Conservation (phyloP, 257 asterid genomes). For the Solanum arcanum region DNA sequence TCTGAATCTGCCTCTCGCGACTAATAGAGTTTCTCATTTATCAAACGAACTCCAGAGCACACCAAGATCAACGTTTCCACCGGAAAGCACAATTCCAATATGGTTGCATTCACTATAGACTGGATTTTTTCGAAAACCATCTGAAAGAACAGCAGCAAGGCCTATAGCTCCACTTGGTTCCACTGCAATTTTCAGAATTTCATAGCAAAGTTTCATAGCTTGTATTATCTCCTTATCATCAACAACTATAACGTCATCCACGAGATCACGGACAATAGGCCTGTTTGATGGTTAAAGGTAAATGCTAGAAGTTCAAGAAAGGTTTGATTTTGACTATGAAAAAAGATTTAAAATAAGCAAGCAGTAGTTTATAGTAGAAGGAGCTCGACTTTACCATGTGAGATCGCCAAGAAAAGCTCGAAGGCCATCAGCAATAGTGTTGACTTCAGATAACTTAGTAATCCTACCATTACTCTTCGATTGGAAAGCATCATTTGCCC, state of each 20-base stretch:
- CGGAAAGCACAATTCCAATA: conserved; percentile 64
- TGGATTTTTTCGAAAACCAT: conserved; percentile 37
- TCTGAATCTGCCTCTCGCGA: not conserved
- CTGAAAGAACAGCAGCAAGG: conserved; percentile 71
- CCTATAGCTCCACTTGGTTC: conserved; percentile 97
- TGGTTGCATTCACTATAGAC: conserved; percentile 41
- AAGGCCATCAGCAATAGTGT: conserved; percentile 88
- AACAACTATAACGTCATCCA: conserved; percentile 57
- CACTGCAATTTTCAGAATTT: conserved; percentile 69
- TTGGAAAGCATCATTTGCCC: conserved; percentile 80
- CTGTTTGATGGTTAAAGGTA: conserved; percentile 18
- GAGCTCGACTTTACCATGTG: conserved; percentile 50
- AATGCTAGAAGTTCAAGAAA: not conserved
- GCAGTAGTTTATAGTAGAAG: not conserved
- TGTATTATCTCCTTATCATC: conserved; percentile 65
- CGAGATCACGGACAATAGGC: conserved; percentile 91
- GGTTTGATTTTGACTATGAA: not conserved
- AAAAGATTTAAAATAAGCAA: not conserved
- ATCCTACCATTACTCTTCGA: conserved; percentile 56
- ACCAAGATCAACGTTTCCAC: conserved; percentile 82
- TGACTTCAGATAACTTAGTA: conserved; percentile 51
- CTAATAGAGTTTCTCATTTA: not conserved
- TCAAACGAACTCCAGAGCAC: conserved; percentile 61
- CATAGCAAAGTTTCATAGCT: conserved; percentile 68
- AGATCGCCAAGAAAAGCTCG: conserved; percentile 78